Conservation (phyloP, 2,329 filamentous ascomycete genomes). For the Falciphora oryzae region DNA sequence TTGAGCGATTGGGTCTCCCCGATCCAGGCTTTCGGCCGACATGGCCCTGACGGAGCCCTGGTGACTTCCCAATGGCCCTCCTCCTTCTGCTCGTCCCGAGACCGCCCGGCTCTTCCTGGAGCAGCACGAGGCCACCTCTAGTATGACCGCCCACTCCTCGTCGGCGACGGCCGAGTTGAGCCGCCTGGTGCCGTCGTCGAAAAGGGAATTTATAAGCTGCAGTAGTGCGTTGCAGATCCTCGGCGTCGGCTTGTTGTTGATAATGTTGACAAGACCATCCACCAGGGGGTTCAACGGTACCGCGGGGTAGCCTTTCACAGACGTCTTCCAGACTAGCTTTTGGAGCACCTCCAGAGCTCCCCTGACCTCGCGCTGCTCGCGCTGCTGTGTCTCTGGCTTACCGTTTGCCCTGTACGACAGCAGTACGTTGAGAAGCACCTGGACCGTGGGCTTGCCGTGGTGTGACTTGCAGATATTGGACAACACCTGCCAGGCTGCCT, state of each 20-base stretch:
- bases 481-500: conserved; percentile 64
- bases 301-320: conserved; percentile 53
- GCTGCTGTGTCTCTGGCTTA: conserved; percentile 42
- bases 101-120: conserved; percentile 26
- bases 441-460: conserved; percentile 63
- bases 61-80: conserved; percentile 13
- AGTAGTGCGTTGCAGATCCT: conserved; percentile 43
- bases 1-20: conserved; percentile 32
- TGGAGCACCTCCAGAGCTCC: conserved; percentile 58
- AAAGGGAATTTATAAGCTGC: conserved; percentile 49
- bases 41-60: conserved; percentile 12
- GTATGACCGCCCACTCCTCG: conserved; percentile 59
- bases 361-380: conserved; percentile 44
- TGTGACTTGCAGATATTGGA: conserved; percentile 68
- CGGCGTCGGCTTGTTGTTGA: conserved; percentile 36
- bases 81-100: background rate
- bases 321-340: conserved; percentile 55
- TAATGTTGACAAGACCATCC: conserved; percentile 48
- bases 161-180: conserved; percentile 54
- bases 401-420: conserved; percentile 40
- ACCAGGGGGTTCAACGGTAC: conserved; percentile 55
- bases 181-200: conserved; percentile 44
- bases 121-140: conserved; percentile 55
- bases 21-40: conserved; percentile 26
- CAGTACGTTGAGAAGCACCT: conserved; percentile 58